Conservation (phyloP, 2,329 filamentous ascomycete genomes). For the Stromatinia cepivora region DNA sequence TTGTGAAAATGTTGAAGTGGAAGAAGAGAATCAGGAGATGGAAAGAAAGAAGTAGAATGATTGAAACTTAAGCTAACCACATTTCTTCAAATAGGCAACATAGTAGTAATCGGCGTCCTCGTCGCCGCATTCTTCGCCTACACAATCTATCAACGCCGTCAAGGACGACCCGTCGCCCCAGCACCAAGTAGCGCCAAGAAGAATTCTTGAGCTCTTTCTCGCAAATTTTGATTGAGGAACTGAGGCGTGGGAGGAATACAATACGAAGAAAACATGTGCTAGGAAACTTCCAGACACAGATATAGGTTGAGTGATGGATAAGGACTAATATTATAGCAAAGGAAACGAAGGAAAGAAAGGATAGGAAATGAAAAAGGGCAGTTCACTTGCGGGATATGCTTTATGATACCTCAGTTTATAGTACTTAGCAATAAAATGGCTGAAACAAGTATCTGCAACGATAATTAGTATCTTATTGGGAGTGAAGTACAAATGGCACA, state of each 20-base stretch:
- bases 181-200: constrained; percentile 16
- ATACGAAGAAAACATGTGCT: background rate
- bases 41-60: background rate
- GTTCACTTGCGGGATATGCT: background rate
- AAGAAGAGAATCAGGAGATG: too few relatives aligned
- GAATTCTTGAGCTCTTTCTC: constrained; percentile 6
- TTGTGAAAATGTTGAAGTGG: background rate
- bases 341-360: background rate
- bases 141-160: constrained; percentile 32
- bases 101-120: constrained; percentile 34
- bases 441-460: background rate
- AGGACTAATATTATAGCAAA: background rate
- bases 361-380: background rate
- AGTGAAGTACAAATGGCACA: background rate
- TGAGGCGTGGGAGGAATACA: background rate
- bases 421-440: background rate
- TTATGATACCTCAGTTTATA: background rate
- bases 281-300: background rate
- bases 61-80: background rate
- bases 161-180: constrained; percentile 24
- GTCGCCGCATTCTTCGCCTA: constrained; percentile 33
- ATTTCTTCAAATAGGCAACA: constrained; percentile 32
- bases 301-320: background rate
- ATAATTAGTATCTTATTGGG: background rate
- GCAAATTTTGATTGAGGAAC: too few relatives aligned